phyloP scores from a whole-genome alignment of 768 basidiomycete species.

The Boletus rubropictus region DNA sequence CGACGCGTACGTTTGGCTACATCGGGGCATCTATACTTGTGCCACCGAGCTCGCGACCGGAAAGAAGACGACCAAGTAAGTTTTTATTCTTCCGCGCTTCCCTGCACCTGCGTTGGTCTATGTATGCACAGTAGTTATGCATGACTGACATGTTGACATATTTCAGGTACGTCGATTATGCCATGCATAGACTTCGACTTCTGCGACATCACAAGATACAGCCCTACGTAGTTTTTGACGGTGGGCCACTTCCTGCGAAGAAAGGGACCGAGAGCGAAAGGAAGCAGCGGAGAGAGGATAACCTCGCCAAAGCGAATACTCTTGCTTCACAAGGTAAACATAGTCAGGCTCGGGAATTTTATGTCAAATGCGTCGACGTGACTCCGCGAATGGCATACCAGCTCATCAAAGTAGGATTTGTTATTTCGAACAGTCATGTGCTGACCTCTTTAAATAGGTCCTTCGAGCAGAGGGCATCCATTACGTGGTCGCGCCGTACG shows the following conservation, averaged over 20 bases:
- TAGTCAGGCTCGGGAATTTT: conserved; percentile 79
- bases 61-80: conserved; percentile 76
- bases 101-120: background rate
- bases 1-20: conserved; percentile 94
- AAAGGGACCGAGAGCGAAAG: conserved; percentile 81
- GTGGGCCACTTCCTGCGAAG: conserved; percentile 93
- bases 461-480: conserved; percentile 72
- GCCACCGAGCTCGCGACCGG: conserved; percentile 87
- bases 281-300: conserved; percentile 69
- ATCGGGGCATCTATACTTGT: conserved; percentile 84
- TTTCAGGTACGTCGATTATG: conserved; percentile 89
- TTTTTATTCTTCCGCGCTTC: conserved; percentile 6
- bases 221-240: conserved; percentile 94
- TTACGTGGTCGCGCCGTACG: conserved; percentile 95
- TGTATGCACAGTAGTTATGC: background rate
- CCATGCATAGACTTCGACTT: conserved; percentile 87
- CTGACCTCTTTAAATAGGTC: conserved; percentile 48
- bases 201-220: conserved; percentile 77
- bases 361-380: conserved; percentile 88
- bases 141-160: conserved; percentile 4
- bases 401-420: conserved; percentile 74
- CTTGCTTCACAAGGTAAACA: conserved; percentile 74
- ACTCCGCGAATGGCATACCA: conserved; percentile 98
- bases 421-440: background rate
- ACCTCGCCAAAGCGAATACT: conserved; percentile 64